phyloP scores from a whole-genome alignment of 2,329 filamentous ascomycete species.

The Colletotrichum endophyticum region DNA sequence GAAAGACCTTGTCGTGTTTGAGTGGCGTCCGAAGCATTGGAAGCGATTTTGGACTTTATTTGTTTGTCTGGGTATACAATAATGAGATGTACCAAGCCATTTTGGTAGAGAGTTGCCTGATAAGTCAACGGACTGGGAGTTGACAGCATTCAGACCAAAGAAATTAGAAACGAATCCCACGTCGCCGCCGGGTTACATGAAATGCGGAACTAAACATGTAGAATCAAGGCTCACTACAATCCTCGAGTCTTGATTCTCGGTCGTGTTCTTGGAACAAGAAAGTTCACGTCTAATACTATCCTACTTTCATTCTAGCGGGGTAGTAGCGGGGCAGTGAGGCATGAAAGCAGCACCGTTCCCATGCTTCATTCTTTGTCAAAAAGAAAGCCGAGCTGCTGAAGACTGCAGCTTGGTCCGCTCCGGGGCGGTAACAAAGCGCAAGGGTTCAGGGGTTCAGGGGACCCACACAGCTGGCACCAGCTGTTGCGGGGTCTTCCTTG shows the following conservation, averaged over 20 bases:
- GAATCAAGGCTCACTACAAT: background rate
- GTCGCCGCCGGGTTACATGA: background rate
- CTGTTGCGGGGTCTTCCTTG: conserved; percentile 9
- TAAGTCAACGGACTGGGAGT: background rate
- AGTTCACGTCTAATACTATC: background rate
- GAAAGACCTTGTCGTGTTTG: background rate
- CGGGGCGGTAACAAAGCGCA: background rate
- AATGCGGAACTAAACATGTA: background rate
- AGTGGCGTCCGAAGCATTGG: background rate
- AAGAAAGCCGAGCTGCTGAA: background rate
- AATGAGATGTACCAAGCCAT: background rate
- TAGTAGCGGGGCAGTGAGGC: background rate
- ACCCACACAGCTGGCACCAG: conserved; percentile 10
- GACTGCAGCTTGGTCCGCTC: background rate
- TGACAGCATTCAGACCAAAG: background rate
- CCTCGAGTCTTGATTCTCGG: background rate
- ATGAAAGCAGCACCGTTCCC: background rate
- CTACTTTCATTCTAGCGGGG: background rate
- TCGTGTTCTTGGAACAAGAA: background rate
- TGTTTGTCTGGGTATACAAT: background rate
- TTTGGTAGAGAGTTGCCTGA: background rate
- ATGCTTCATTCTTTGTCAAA: background rate
- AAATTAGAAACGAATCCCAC: background rate
- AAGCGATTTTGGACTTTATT: background rate
- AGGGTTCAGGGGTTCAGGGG: background rate